Evolutionary conservation across 441 rosid species (phyloP).

Genomic region (Adansonia madagascariensis): DNA sequence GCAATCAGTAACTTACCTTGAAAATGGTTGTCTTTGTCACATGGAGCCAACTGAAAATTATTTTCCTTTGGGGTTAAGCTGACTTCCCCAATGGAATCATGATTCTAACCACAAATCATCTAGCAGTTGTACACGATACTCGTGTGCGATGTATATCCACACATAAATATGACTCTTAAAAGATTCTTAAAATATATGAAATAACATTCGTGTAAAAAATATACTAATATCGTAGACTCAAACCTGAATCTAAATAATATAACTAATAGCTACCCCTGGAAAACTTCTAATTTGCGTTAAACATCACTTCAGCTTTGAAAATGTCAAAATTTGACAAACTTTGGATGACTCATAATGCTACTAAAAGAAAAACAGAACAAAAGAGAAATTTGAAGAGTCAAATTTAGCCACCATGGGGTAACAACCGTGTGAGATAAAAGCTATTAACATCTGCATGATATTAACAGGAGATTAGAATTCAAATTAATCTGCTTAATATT

Average conservation of each 20-base stretch:
- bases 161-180: too few species aligned
- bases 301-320: not conserved
- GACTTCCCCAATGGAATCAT: not conserved
- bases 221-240: too few species aligned
- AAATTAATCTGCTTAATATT: not conserved
- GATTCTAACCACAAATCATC: not conserved
- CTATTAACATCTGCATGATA: not conserved
- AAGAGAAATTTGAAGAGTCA: not conserved
- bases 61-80: not conserved
- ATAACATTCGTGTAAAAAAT: too few species aligned
- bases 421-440: not conserved
- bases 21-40: not conserved
- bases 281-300: not conserved
- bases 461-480: not conserved
- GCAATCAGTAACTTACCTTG: not conserved
- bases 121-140: not conserved
- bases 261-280: not conserved
- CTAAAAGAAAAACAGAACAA: not conserved
- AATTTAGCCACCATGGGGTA: slow-evolving; percentile 12
- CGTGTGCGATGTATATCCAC: too few species aligned
- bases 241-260: too few species aligned
- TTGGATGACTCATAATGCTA: not conserved
- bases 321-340: not conserved
- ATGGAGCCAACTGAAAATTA: not conserved
- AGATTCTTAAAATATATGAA: too few species aligned